Evolutionary conservation across 345 rosid genomes (phyloP), one percentile per base, ranked within the genome.

Genomic region (Turnera subulata): DNA sequence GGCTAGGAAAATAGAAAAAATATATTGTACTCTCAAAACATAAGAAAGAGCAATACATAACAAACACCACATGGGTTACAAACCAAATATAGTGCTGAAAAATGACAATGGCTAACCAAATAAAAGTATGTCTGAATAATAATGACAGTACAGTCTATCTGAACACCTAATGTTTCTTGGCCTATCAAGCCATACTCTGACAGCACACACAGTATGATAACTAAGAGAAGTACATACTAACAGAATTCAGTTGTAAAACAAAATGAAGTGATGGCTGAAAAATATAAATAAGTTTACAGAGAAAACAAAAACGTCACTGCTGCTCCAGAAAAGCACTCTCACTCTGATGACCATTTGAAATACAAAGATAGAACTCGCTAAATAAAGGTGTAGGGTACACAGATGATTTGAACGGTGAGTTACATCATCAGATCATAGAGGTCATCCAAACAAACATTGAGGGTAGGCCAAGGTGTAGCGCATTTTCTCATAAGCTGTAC

Each of bases 371-470:
- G 43, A 56, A 53, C 58, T 57, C 25, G 46, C 24, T n/a, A 68
- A 55, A 42, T 23, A 55, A 43, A 32, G 53, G 54, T 55, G 53
- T 48, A 67, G 55, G 69, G 76, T 68, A 66, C 65, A 65, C 55
- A 63, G 60, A 35, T 47, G 65, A 56, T 44, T 62, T 4, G 62
- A 61, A 58, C 51, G 63, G 58, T 69, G 70, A 59, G 59, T 63
- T 59, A 64, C 73, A 40, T 62, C 77, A 59, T 74, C 67, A 53
- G 65, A 45, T 53, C 69, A 66, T 54, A 46, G 38, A 47, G 66
- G 71, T 50, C 67, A 68, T 64, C 64, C 69, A 55, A 59, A 62
- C 50, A 20, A 60, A 78, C 49, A 71, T 25, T 29, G 39, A 59
- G 67, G 65, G 53, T 51, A 53, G 54, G 58, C 59, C 71, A 46